Conservation (phyloP, 1,139 yeast genomes). For the Casaregolazyma lundiana region DNA sequence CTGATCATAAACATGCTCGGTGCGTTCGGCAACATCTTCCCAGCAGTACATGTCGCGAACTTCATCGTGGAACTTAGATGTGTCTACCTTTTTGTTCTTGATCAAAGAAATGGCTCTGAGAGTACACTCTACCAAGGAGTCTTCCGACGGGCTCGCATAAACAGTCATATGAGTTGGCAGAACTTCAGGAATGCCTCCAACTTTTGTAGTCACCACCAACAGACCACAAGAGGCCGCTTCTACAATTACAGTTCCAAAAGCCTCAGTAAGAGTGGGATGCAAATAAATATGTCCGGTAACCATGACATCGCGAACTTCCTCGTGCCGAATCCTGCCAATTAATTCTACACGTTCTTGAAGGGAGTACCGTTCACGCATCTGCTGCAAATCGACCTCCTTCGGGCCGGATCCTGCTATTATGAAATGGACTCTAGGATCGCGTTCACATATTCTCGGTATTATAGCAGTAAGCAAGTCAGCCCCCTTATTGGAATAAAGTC, state of each 20-base stretch:
- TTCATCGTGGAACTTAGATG: conserved; percentile 71
- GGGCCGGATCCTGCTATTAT: conserved; percentile 98
- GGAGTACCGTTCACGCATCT: conserved; percentile 84
- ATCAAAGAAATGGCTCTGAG: conserved; percentile 58
- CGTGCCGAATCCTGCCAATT: conserved; percentile 86
- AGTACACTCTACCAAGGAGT: conserved; percentile 68
- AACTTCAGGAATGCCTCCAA: conserved; percentile 98
- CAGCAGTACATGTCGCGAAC: conserved; percentile 86
- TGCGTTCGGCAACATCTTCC: conserved; percentile 81
- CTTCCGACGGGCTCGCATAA: conserved; percentile 83
- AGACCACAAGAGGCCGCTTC: conserved; percentile 98
- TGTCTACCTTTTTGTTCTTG: conserved; percentile 57
- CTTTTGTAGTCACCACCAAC: conserved; percentile 89
- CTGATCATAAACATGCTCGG: conserved; percentile 69
- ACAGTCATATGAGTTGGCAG: conserved; percentile 90
- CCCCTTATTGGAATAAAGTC: conserved; percentile 95
- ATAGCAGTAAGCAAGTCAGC: conserved; percentile 83
- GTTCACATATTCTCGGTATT: conserved; percentile 74
- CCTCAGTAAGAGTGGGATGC: conserved; percentile 94
- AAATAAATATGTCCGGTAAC: conserved; percentile 88
- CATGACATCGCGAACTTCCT: conserved; percentile 90
- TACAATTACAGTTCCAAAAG: conserved; percentile 94
- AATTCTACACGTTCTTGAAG: conserved; percentile 84
- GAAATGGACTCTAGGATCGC: conserved; percentile 63
- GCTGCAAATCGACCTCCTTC: conserved; percentile 85